Evolutionary conservation across 1,284 basidiomycete species (phyloP).

Genomic region (Blastosporella zonata): DNA sequence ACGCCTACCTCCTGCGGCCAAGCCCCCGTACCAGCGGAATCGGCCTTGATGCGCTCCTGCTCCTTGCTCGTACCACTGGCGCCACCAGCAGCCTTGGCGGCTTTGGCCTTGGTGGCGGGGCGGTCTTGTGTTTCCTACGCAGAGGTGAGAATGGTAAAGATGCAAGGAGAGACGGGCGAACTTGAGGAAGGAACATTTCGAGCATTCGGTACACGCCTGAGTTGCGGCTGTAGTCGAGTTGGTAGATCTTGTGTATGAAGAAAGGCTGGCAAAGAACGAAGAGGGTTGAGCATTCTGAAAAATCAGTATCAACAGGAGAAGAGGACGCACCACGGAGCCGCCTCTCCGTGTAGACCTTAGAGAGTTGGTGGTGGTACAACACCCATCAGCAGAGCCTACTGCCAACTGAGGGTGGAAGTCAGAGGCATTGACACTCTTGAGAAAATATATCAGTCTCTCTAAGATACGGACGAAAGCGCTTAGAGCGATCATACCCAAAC

Average conservation of each 20-base stretch:
- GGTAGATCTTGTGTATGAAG: slow-evolving; percentile 76
- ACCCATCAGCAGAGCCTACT: slow-evolving; percentile 79
- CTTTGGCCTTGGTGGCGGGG: slow-evolving; percentile 32
- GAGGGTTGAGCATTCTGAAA: neutral
- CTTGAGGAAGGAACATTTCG: slow-evolving; percentile 78
- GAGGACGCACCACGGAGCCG: slow-evolving; percentile 56
- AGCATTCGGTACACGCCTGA: slow-evolving; percentile 78
- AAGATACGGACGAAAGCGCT: neutral
- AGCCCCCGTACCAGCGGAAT: slow-evolving; percentile 49
- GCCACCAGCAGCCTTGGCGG: slow-evolving; percentile 19
- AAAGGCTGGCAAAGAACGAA: slow-evolving; percentile 58
- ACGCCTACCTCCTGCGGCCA: slow-evolving; percentile 79
- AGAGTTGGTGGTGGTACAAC: slow-evolving; percentile 68
- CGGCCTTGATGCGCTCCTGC: slow-evolving; percentile 27
- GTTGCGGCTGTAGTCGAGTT: slow-evolving; percentile 80
- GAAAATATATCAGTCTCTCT: neutral
- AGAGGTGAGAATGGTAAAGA: neutral
- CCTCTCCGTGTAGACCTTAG: slow-evolving; percentile 67
- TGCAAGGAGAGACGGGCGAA: slow-evolving; percentile 22
- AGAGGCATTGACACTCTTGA: slow-evolving; percentile 70
- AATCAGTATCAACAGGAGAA: neutral
- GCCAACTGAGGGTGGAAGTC: slow-evolving; percentile 87
- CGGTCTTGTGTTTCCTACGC: slow-evolving; percentile 58
- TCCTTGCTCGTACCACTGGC: slow-evolving; percentile 14
- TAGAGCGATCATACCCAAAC: slow-evolving; percentile 58